These are phyloP conservation scores for Juncus effusus DNA, from an alignment of 176 grass and related monocot genomes.

Conservation along the genomic window DNA sequence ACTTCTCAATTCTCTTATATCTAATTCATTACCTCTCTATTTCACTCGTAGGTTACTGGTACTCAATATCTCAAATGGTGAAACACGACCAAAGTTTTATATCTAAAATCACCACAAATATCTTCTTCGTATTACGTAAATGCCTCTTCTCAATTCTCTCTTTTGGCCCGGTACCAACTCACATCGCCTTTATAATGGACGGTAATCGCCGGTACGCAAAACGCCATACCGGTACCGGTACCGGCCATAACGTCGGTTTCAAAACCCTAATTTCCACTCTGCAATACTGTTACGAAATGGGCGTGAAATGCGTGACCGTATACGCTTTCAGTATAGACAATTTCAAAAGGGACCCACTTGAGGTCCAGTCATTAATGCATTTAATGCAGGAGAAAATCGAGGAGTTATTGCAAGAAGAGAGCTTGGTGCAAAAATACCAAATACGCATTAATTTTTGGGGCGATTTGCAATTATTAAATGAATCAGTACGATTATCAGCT, in stretches of 20 bases:
- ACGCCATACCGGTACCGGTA: constrained; percentile 38
- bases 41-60: constrained; percentile 2
- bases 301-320: constrained; percentile 49
- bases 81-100: neutral
- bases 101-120: neutral
- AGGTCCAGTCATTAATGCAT: constrained; percentile 65
- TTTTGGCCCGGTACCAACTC: constrained; percentile 61
- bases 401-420: constrained; percentile 43
- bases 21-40: constrained; percentile 5
- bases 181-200: constrained; percentile 84
- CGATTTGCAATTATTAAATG: constrained; percentile 44
- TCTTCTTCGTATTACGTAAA: constrained; percentile 36
- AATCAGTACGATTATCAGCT: constrained; percentile 46
- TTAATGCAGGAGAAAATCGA: constrained; percentile 81
- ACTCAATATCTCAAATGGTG: neutral
- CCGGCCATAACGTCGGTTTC: constrained; percentile 58
- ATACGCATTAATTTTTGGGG: constrained; percentile 82
- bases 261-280: constrained; percentile 48
- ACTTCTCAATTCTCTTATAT: neutral
- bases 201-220: constrained; percentile 86
- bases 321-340: constrained; percentile 96
- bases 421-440: constrained; percentile 47
- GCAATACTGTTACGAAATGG: constrained; percentile 69
- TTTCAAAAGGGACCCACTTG: constrained; percentile 57
- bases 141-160: constrained; percentile 55